Conservation (phyloP, 2,329 filamentous ascomycete species). For the Aspergillus niger region DNA sequence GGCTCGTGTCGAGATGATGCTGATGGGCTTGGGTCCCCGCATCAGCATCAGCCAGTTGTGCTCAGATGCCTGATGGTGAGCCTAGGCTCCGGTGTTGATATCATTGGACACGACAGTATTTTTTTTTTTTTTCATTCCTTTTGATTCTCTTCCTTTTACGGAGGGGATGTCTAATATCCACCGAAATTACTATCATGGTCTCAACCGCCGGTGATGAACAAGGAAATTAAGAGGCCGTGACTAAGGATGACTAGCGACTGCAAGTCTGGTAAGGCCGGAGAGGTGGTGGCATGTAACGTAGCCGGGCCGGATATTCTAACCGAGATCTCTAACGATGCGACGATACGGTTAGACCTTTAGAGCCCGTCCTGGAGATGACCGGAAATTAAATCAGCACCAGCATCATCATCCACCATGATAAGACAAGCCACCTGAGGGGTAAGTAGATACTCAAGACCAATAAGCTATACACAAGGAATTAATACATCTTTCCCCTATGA, state of each 20-base stretch:
- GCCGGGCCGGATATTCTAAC: constrained; percentile 9
- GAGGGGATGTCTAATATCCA: not conserved
- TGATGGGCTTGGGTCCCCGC: not conserved
- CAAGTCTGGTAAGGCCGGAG: not conserved
- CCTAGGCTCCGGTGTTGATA: not conserved
- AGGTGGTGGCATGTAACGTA: constrained; percentile 6
- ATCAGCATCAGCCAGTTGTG: not conserved
- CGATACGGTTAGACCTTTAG: constrained; percentile 2
- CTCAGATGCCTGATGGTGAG: not conserved
- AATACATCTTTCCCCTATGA: too few species aligned
- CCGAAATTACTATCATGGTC: not conserved
- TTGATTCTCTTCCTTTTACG: too few species aligned
- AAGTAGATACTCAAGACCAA: too few species aligned
- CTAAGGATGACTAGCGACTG: constrained; percentile 4
- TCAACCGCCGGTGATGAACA: not conserved
- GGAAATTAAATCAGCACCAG: too few species aligned
- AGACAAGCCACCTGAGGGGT: too few species aligned
- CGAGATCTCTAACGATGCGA: constrained; percentile 8
- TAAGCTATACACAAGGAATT: too few species aligned
- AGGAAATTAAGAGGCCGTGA: not conserved
- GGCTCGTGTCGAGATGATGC: not conserved
- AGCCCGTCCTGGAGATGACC: not conserved
- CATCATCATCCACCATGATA: too few species aligned
- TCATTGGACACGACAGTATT: not conserved
- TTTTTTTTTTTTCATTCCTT: not conserved